Evolutionary conservation across 2,329 filamentous ascomycete genomes (phyloP), one percentile per base, ranked within the genome.

Genomic region (Corniculantispora saksenae): DNA sequence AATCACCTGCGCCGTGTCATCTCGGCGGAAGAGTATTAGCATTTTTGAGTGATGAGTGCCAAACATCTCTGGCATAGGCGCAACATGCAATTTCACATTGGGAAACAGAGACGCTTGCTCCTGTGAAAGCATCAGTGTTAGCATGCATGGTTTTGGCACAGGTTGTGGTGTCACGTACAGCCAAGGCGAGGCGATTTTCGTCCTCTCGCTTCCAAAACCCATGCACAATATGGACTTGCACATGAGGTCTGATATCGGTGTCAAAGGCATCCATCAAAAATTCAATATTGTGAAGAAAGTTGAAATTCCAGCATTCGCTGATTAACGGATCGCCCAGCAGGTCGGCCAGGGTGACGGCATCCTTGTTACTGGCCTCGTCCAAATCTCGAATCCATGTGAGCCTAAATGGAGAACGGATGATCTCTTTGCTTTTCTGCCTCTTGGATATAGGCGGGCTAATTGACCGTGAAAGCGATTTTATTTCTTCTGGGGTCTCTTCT

Each of bases 31-130:
- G 4, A 97, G 77, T n/a, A 97, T 81, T 76, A 97, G 86, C 91
- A 97, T 95, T 77, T 97, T 95, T 15, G 91, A 83, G 70, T 89
- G 93, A 75, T 97, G 93, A 0, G 93, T 97, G 3, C 93, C 93
- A 72, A 93, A 96, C 68, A 89, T 86, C 73, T 94, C 91, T 0
- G 92, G 91, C 84, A 97, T 90, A 66, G 88, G 92, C 0, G 93
- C 92, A 19, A 85, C 81, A 67, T 93, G 88, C 1, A 93, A 82
- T 25, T 86, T 81, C 25, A 95, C 84, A 73, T 95, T 94, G 2
- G 81, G 73, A 72, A 90, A 88, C 17, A 81, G 81, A 17, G 81
- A 74, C 57, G 89, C 89, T 70, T 86, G 81, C 73, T 88, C 81
- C 89, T 93, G 38, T 13, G 27, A 13, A 7, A 29, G 45, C 61